A percentile compares a stretch with the other conserved stretches of the same genome.
These are phyloP conservation scores for Bacterosira constricta DNA, from an alignment of 108 stramenopile species.

Conservation along the genomic window DNA sequence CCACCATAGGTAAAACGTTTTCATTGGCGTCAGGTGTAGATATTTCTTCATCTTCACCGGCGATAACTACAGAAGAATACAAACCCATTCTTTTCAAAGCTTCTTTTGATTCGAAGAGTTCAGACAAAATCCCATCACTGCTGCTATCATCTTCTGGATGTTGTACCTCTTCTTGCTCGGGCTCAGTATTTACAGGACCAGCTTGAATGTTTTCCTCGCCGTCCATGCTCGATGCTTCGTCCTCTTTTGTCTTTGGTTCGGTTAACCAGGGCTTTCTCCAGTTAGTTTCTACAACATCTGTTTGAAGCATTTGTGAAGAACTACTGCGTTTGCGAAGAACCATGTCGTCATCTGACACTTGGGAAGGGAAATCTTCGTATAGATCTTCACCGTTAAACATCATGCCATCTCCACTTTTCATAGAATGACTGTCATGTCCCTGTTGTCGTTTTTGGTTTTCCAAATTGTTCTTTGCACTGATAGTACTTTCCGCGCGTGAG, in stretches of 20 bases:
- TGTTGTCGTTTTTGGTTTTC: background rate
- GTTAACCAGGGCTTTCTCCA: constrained; percentile 39
- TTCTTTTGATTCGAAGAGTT: constrained; percentile 25
- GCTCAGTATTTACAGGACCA: background rate
- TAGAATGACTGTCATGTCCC: background rate
- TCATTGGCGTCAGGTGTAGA: background rate
- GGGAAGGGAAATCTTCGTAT: constrained; percentile 36
- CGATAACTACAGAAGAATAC: too few species aligned
- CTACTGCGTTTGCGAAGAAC: constrained; percentile 4
- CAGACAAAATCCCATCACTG: constrained; percentile 20
- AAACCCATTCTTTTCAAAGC: constrained; percentile 32
- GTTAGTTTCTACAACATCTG: constrained; percentile 27
- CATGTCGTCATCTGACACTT: background rate
- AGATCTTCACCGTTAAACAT: constrained; percentile 7
- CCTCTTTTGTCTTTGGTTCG: background rate
- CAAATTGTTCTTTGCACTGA: background rate
- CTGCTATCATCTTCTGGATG: constrained; percentile 15
- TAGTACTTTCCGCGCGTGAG: background rate
- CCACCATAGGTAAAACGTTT: background rate
- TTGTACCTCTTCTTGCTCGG: background rate
- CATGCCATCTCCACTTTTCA: constrained; percentile 17
- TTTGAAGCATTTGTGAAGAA: constrained; percentile 1
- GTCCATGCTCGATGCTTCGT: background rate
- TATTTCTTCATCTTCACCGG: background rate
- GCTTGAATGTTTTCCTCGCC: background rate